These are phyloP conservation scores for Coccomyxa sp. DNA, from an alignment of 139 green algal genomes.

Conservation along the genomic window DNA sequence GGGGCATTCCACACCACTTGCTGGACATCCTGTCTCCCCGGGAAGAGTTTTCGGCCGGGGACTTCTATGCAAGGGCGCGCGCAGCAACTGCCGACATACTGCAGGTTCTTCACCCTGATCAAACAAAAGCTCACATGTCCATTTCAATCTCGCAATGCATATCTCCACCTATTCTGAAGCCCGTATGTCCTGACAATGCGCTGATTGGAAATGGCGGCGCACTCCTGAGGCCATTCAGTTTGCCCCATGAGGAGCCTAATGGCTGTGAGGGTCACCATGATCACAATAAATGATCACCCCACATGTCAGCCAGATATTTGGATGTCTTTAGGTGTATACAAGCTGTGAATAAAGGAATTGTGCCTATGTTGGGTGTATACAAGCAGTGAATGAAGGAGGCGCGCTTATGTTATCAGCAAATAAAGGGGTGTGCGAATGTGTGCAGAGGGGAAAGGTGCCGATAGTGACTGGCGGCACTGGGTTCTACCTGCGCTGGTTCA, in stretches of 20 bases:
- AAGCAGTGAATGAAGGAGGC: no score
- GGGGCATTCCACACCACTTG: conserved; percentile 87
- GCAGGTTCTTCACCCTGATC: conserved; percentile 12
- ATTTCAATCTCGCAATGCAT: not conserved
- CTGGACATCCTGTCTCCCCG: conserved; percentile 73
- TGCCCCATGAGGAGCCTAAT: no score
- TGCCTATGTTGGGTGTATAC: no score
- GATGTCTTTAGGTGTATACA: no score
- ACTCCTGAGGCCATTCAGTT: no score
- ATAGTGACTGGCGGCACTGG: conserved; percentile 92
- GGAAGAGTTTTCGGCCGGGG: conserved; percentile 82
- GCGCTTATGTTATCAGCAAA: no score
- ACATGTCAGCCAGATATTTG: no score
- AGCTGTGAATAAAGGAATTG: no score
- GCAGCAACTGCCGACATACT: conserved; percentile 69
- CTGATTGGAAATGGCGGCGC: not conserved
- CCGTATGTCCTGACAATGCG: no score
- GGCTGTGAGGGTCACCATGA: no score
- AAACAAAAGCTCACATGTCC: not conserved
- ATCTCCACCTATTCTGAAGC: not conserved
- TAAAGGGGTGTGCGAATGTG: no score
- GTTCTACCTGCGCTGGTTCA: conserved; percentile 89
- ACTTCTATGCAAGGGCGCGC: conserved; percentile 70
- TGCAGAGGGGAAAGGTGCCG: conserved; percentile 66
- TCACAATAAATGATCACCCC: no score